Percentiles rank a stretch among this genome's conserved stretches.
These are phyloP conservation scores for Hygrophila difformis DNA, from an alignment of 257 asterid genomes.

Conservation along the genomic window DNA sequence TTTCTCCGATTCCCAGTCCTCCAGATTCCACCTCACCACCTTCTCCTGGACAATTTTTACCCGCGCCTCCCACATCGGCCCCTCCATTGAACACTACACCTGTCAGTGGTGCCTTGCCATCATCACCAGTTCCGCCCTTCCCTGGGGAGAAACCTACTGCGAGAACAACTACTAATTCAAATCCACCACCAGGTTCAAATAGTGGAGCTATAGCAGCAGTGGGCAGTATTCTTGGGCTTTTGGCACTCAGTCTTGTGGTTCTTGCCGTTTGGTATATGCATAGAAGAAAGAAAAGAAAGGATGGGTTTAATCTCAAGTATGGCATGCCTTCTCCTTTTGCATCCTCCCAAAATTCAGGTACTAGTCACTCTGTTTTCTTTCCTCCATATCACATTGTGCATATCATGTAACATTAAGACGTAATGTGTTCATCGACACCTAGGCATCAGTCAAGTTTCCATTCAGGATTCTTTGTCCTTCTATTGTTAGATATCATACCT, in stretches of 20 bases:
- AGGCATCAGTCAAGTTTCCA: too few species aligned
- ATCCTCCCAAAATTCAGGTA: conserved; percentile 88
- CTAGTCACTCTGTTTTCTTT: background rate
- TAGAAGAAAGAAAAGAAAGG: conserved; percentile 50
- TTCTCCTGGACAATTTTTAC: conserved; percentile 16
- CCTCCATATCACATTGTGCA: too few species aligned
- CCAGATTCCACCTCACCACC: too few species aligned
- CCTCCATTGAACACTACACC: too few species aligned
- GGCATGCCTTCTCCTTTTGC: conserved; percentile 59
- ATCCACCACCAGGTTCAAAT: conserved; percentile 29
- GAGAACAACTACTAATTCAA: conserved; percentile 24
- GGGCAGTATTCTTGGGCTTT: conserved; percentile 48
- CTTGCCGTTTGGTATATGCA: conserved; percentile 52
- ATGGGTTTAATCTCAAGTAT: conserved; percentile 31
- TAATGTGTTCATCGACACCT: too few species aligned
- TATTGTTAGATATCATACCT: too few species aligned
- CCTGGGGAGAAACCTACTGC: conserved; percentile 70
- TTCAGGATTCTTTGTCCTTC: too few species aligned
- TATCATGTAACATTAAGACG: conserved; percentile 10
- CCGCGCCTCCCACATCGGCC: background rate
- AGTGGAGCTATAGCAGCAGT: conserved; percentile 41
- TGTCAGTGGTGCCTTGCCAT: too few species aligned
- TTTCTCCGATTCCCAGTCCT: conserved; percentile 4
- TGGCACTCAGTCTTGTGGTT: conserved; percentile 52
- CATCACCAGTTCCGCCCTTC: conserved; percentile 34